These are phyloP conservation scores for Skeletonema tropicum DNA, from an alignment of 108 stramenopile species.

Conservation along the genomic window DNA sequence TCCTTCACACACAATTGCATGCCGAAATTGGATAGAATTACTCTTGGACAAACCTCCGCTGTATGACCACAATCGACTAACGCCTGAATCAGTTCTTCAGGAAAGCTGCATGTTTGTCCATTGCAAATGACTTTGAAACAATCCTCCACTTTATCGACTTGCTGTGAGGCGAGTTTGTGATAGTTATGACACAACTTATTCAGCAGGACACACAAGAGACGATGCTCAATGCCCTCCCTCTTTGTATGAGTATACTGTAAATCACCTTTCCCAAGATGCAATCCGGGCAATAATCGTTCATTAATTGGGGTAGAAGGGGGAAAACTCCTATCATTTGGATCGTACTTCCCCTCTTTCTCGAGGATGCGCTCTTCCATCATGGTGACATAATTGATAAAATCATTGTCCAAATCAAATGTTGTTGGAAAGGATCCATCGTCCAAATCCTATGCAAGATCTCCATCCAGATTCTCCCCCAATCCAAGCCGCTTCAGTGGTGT, in stretches of 20 bases:
- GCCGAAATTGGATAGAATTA: constrained; percentile 60
- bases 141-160: constrained; percentile 5
- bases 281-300: constrained; percentile 55
- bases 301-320: constrained; percentile 48
- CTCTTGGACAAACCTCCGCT: constrained; percentile 60
- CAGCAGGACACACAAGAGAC: constrained; percentile 55
- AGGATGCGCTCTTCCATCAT: constrained; percentile 52
- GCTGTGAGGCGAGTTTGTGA: constrained; percentile 7
- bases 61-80: constrained; percentile 48
- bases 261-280: constrained; percentile 54
- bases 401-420: constrained; percentile 49
- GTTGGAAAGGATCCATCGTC: constrained; percentile 15
- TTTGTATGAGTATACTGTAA: constrained; percentile 62
- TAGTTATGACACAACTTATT: constrained; percentile 64
- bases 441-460: constrained; percentile 50
- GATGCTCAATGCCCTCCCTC: constrained; percentile 57
- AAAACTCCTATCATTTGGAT: constrained; percentile 54
- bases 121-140: constrained; percentile 40
- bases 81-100: constrained; percentile 51
- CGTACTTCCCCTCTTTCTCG: constrained; percentile 35
- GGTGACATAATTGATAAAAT: constrained; percentile 50
- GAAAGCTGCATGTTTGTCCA: constrained; percentile 40
- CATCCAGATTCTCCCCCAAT: constrained; percentile 40
- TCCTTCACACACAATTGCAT: constrained; percentile 61
- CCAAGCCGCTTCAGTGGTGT: constrained; percentile 8